Conservation (phyloP, 2,329 filamentous ascomycete species). For the Diaporthe humulicola region DNA sequence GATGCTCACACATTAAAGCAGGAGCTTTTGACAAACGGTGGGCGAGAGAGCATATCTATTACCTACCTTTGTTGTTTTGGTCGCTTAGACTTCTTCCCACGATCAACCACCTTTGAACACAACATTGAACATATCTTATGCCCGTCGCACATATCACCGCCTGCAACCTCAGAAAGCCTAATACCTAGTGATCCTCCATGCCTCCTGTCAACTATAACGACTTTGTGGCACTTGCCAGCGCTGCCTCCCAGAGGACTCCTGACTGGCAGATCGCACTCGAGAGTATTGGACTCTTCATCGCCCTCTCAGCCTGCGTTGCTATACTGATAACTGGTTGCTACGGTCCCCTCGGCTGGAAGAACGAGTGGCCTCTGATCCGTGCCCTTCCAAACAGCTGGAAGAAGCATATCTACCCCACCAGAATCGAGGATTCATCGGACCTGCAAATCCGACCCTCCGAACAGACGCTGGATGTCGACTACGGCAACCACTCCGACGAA, state of each 20-base stretch:
- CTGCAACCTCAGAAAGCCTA: neutral
- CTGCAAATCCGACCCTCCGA: neutral
- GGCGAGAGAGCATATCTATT: too few relatives aligned
- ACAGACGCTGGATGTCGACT: neutral
- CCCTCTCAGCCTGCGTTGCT: neutral
- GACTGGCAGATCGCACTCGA: neutral
- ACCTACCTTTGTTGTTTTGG: too few relatives aligned
- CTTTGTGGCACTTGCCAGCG: neutral
- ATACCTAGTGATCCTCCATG: neutral
- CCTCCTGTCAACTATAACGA: neutral
- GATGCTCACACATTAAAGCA: too few relatives aligned
- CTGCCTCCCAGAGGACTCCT: neutral
- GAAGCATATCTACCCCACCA: neutral
- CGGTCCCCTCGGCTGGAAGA: conserved; percentile 1
- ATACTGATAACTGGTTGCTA: neutral
- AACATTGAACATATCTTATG: neutral
- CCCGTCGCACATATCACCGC: neutral
- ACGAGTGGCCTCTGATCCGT: conserved; percentile 10
- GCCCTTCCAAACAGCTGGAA: neutral
- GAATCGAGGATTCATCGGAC: neutral
- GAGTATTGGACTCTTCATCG: neutral
- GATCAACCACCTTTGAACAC: neutral
- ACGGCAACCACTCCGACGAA: neutral
- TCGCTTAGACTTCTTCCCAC: too few relatives aligned
- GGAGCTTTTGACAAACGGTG: too few relatives aligned